These are phyloP conservation scores for Zymoseptoria ardabiliae DNA, from an alignment of 2,329 filamentous ascomycete species.

Conservation along the genomic window DNA sequence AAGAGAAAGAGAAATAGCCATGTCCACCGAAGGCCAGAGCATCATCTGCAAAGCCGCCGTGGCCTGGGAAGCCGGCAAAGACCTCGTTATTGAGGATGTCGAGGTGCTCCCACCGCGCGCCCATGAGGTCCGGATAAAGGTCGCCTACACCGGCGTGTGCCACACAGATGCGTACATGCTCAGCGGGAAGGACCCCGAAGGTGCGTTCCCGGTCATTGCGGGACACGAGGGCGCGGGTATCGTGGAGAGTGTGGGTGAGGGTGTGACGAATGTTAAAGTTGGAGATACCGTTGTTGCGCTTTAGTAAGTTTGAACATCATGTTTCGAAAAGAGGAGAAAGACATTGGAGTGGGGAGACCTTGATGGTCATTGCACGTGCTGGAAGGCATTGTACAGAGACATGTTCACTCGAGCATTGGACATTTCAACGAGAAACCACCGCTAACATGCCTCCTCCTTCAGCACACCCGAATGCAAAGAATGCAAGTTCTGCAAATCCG, in stretches of 20 bases:
- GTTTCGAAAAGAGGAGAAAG: neutral
- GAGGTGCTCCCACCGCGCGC: conserved; percentile 85
- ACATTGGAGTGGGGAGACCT: conserved; percentile 6
- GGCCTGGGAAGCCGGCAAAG: conserved; percentile 92
- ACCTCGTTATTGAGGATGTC: conserved; percentile 81
- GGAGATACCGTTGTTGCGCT: conserved; percentile 88
- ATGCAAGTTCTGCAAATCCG: conserved; percentile 99
- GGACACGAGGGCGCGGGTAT: conserved; percentile 89
- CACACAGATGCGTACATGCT: conserved; percentile 91
- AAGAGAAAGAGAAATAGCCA: neutral
- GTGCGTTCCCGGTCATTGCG: conserved; percentile 80
- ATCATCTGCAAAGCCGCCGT: conserved; percentile 88
- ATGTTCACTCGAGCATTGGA: neutral
- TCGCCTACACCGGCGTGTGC: conserved; percentile 97
- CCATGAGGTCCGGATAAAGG: conserved; percentile 92
- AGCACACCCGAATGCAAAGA: conserved; percentile 95
- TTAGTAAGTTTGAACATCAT: conserved; percentile 52
- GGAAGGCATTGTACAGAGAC: neutral
- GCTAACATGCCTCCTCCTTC: conserved; percentile 14
- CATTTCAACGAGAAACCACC: conserved; percentile 1
- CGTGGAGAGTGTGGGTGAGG: conserved; percentile 89
- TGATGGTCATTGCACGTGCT: conserved; percentile 4
- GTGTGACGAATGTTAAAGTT: conserved; percentile 86
- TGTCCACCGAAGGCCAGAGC: conserved; percentile 60
- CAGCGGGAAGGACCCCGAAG: conserved; percentile 94